These are phyloP conservation scores for Rhizopus sp. DNA, from an alignment of 371 early-diverging fungal genomes.

Conservation along the genomic window DNA sequence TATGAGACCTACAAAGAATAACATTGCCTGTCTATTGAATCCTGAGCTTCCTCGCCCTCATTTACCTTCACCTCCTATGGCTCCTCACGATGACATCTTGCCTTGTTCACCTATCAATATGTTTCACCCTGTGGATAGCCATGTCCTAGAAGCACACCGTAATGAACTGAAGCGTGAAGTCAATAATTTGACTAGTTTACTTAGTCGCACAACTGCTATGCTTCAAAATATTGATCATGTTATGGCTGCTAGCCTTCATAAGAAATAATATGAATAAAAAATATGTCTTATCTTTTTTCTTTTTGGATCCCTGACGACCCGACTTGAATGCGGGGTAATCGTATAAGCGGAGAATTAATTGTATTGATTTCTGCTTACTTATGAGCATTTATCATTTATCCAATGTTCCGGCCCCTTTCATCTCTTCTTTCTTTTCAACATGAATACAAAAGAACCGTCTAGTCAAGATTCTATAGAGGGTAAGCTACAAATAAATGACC, in stretches of 20 bases:
- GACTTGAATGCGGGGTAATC: constrained; percentile 13
- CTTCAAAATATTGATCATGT: constrained; percentile 63
- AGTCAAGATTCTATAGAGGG: too few relatives aligned
- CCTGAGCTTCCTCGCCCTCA: constrained; percentile 34
- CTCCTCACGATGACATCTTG: constrained; percentile 31
- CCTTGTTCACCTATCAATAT: not conserved
- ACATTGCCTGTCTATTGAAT: constrained; percentile 41
- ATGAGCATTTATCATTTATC: not conserved
- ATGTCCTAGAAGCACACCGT: constrained; percentile 24
- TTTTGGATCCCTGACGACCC: not conserved
- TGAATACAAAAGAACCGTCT: not conserved
- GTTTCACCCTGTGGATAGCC: not conserved
- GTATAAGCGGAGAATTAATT: not conserved
- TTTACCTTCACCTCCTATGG: constrained; percentile 41
- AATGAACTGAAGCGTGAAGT: constrained; percentile 67
- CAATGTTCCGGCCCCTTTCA: not conserved
- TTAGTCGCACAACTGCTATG: constrained; percentile 63
- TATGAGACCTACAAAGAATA: constrained; percentile 35
- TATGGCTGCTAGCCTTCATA: constrained; percentile 19
- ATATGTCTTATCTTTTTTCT: constrained; percentile 6
- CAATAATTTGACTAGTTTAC: constrained; percentile 54
- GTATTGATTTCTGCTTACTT: constrained; percentile 1
- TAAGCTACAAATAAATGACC: too few relatives aligned
- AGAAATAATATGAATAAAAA: constrained; percentile 7
- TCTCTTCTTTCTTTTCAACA: not conserved